phyloP scores from a whole-genome alignment of 768 basidiomycete genomes.

The Hericium alpestre region DNA sequence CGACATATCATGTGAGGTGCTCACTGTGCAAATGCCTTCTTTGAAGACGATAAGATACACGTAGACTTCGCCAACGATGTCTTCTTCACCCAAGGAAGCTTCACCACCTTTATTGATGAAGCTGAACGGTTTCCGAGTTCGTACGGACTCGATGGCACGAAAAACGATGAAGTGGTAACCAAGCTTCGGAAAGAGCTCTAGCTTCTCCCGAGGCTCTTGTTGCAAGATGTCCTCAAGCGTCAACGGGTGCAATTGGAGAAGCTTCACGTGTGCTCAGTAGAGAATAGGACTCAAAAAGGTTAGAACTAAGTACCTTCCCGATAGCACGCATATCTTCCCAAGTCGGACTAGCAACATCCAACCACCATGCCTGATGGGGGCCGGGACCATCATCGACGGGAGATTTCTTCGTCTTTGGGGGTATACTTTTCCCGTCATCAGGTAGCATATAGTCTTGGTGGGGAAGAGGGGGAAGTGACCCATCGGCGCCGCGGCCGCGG shows the following conservation, averaged over 20 bases:
- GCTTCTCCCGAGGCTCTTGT: constrained; percentile 84
- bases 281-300: neutral
- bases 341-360: constrained; percentile 80
- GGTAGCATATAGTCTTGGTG: constrained; percentile 29
- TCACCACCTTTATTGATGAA: constrained; percentile 16
- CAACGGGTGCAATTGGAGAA: constrained; percentile 81
- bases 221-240: constrained; percentile 90
- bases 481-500: neutral
- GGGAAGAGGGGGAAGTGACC: constrained; percentile 2
- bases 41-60: constrained; percentile 85
- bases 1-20: constrained; percentile 16
- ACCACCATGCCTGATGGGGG: constrained; percentile 69
- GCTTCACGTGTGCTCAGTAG: constrained; percentile 26
- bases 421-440: constrained; percentile 4
- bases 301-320: constrained; percentile 46
- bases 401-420: neutral
- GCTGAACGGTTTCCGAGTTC: constrained; percentile 28
- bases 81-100: constrained; percentile 25
- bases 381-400: neutral
- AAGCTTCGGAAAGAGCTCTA: constrained; percentile 76
- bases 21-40: constrained; percentile 72
- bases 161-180: constrained; percentile 92
- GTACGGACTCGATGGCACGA: constrained; percentile 60
- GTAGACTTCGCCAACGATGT: constrained; percentile 60
- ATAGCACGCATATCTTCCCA: constrained; percentile 83